These are phyloP conservation scores for carrot (Daucus carota) DNA, from an alignment of 129 eudicot species.

Conservation along the genomic window DH1_v3.0 NC_030387.2:10715501-10716000, in stretches of 20 bases:
- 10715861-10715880: conserved; percentile 36
- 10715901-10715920: too few species aligned
- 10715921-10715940: conserved; percentile 14
- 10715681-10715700: background rate
- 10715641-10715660: background rate
- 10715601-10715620: conserved; percentile 10
- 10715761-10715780: too few species aligned
- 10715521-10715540: background rate
- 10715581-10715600: conserved; percentile 6
- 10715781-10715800: background rate
- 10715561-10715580: background rate
- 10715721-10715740: background rate
- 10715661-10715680: background rate
- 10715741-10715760: background rate
- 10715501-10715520: background rate
- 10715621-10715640: background rate
- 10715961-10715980: background rate
- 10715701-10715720: background rate
- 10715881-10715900: conserved; percentile 26
- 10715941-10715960: background rate
- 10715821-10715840: background rate
- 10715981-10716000: conserved; percentile 24
- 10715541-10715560: too few species aligned
- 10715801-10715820: background rate
- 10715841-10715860: conserved; percentile 10